Conservation (phyloP, 345 rosid species). For the Acer saccharum region DNA sequence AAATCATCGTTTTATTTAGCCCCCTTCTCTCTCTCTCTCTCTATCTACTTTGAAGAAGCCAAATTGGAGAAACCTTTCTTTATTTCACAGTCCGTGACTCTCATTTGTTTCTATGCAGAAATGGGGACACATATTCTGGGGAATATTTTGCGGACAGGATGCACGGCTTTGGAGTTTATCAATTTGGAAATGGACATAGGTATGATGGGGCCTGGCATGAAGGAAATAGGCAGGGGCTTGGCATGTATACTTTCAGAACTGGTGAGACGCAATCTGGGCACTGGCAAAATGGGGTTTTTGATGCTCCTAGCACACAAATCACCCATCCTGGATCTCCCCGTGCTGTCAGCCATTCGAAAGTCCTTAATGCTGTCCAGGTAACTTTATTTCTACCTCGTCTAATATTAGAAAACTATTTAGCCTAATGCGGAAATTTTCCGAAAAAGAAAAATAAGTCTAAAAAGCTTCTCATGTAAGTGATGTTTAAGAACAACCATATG, state of each 20-base stretch:
- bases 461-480: background rate
- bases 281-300: constrained; percentile 66
- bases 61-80: background rate
- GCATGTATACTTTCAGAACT: constrained; percentile 72
- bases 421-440: background rate
- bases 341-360: constrained; percentile 37
- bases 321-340: constrained; percentile 25
- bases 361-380: constrained; percentile 51
- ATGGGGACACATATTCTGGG: constrained; percentile 77
- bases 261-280: constrained; percentile 85
- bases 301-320: constrained; percentile 28
- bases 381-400: background rate
- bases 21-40: background rate
- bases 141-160: constrained; percentile 87
- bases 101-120: constrained; percentile 38
- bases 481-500: constrained; percentile 2
- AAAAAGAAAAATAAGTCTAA: background rate
- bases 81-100: background rate
- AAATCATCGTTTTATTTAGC: background rate
- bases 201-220: constrained; percentile 95
- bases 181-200: constrained; percentile 72
- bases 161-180: constrained; percentile 85
- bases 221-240: constrained; percentile 87
- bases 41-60: background rate
- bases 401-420: background rate